These are phyloP conservation scores for Prosopis cineraria DNA, from an alignment of 306 rosid species.

Conservation along the genomic window DNA sequence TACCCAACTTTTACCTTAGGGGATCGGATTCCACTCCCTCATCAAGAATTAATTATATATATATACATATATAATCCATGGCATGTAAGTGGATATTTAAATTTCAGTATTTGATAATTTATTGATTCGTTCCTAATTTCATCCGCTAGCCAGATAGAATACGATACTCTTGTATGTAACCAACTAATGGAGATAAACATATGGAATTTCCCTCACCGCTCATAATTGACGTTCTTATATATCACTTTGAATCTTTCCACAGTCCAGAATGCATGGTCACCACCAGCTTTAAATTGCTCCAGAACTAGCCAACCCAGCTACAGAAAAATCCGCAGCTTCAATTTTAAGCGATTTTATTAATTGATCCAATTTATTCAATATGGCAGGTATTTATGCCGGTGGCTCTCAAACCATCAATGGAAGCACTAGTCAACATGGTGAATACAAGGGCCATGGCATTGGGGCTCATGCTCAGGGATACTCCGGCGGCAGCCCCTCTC, in stretches of 20 bases:
- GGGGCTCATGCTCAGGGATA: not conserved
- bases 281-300: not conserved
- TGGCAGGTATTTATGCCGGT: not conserved
- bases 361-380: not conserved
- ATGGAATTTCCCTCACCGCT: not conserved
- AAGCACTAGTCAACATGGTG: not conserved
- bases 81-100: not conserved
- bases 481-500: not conserved
- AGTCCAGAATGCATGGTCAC: not conserved
- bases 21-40: not conserved
- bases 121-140: not conserved
- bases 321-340: not conserved
- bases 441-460: constrained; percentile 14
- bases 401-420: constrained; percentile 4
- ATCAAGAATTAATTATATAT: no score
- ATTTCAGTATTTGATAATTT: not conserved
- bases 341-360: not conserved
- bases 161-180: not conserved
- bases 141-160: not conserved
- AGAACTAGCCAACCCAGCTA: not conserved
- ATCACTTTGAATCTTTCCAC: not conserved
- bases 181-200: not conserved
- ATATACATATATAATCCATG: not conserved
- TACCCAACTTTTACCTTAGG: not conserved
- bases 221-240: not conserved